phyloP scores from a whole-genome alignment of 1,284 basidiomycete species.

The Ceratobasidium sp. region DNA sequence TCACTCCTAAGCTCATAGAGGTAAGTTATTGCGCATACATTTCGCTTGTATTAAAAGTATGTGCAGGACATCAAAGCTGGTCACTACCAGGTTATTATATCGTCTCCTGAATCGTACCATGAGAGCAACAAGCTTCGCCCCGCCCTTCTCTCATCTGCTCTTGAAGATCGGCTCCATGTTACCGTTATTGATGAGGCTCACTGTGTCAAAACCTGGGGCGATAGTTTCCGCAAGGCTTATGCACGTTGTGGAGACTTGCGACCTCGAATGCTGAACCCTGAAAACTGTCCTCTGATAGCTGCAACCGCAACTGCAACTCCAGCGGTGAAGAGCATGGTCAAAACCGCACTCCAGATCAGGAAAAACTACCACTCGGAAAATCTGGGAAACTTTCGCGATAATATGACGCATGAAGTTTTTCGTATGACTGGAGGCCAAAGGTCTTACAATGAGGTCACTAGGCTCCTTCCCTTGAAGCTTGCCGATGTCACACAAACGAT shows the following conservation, averaged over 20 bases:
- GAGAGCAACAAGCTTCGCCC: not conserved
- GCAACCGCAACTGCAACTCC: not conserved
- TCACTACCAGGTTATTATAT: not conserved
- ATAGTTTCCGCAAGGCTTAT: not conserved
- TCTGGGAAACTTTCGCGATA: not conserved
- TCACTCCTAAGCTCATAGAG: no score
- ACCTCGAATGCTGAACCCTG: not conserved
- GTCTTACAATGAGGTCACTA: not conserved
- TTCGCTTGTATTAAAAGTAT: not conserved
- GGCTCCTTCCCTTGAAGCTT: not conserved
- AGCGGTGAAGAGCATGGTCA: not conserved
- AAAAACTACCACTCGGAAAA: not conserved
- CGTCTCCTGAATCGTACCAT: constrained; percentile 17
- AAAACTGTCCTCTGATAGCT: not conserved
- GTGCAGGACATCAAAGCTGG: not conserved
- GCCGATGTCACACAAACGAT: not conserved
- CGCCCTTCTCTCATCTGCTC: not conserved
- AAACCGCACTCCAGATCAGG: not conserved
- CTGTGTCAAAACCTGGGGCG: not conserved
- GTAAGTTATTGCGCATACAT: not conserved
- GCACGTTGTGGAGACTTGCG: constrained; percentile 5
- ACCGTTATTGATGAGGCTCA: constrained; percentile 10
- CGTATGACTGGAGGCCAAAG: not conserved
- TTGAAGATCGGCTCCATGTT: not conserved
- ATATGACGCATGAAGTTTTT: not conserved